Evolutionary conservation across 2,329 filamentous ascomycete species (phyloP), one percentile per base, ranked within the genome.

Genomic region (Talaromyces sp.): DNA sequence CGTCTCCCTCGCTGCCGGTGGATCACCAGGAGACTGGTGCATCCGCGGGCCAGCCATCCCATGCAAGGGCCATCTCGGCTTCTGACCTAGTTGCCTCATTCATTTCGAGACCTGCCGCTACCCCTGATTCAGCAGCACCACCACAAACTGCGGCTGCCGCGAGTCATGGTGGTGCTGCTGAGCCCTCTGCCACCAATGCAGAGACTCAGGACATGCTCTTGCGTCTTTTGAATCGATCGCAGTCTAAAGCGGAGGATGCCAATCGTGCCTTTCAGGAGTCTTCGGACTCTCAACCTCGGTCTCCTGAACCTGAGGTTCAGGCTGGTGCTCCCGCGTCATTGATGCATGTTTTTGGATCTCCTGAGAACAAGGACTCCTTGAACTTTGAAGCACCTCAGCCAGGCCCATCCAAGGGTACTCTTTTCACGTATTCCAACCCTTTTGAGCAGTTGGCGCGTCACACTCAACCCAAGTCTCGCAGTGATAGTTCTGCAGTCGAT

Each of bases 141-240:
- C 65, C 73, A 19, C 64, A 75, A 13, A 69, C 72, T 31, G 66
- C 56, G 35, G 61, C 58, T 24, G 63, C 66, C 66, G 62, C 69
- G 63, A 61, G 63, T 35, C 70, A 67, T 31, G 66, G 65, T 53
- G 56, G 27, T 11, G 32, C 63, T 27, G 60, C 58, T 31, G 66
- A 68, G 52, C 58, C 55, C 50, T 55, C 64, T 3, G 31, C 66
- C 4, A 61, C 68, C 51, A 61, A 69, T 35, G 68, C 70, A 53
- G 88, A 91, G 73, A 90, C 92, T 4, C 90, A 96, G 74, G 88
- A 93, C 64, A 90, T 95, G 70, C 81, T 99, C 54, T 85, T 98
- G 64, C 89, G 91, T 68, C 81, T 98, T 61, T 83, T 99, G 64
- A 95, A 92, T 70, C 87, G 89, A 55, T 87, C 89, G 57, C 92